Base-by-base conservation (phyloP, 306 rosid genomes). In the Prunus kanzakura region DNA sequence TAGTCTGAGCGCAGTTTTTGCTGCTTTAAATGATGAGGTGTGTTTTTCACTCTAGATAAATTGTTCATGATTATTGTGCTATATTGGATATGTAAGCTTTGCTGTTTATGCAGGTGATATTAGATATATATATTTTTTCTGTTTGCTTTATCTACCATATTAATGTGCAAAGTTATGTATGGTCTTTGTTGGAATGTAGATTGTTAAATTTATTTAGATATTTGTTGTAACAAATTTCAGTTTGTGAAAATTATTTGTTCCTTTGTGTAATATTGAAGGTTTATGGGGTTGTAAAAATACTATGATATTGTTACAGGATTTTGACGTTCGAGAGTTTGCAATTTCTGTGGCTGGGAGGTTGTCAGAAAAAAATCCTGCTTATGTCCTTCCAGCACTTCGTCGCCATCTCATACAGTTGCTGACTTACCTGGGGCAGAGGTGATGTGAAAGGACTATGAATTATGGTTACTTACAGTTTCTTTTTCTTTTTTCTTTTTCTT, bases 301-400 rank as follows among this genome's bases (percentile, higher is more conserved):
- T 73, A 58, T 55, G 52, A 64, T 77, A 15, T 54, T 73, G 82
- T 55, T 83, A 78, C 80, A 95, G 99, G 97, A 95, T 89, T 92
- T 92, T 89, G 97, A 90, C 65, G 99, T 95, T 74, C 90, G 99
- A 11, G 99, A 90, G 85, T 90, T 88, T 84, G 91, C 97, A 52
- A 95, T 95, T 78, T 92, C 97, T 73, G 80, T 95, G 79, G 92
- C 99, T 82, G 99, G 99, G 81, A 90, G 99, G 85, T 81, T 95
- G 76, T 92, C 99, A 1, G 97, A 90, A 85, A 95, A 92, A 81
- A 95, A 95, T 86, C 99, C 99, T 83, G 99, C 99, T 51, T 95
- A 95, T 69, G 97, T 92, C 88, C 97, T 95, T 82, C 97, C 99
- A 41, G 97, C 99, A 16, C 99, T 95, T 83, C 99, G 99, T 69